Conservation (phyloP, 1,284 basidiomycete genomes). For the Cryptococcus sp. region DNA sequence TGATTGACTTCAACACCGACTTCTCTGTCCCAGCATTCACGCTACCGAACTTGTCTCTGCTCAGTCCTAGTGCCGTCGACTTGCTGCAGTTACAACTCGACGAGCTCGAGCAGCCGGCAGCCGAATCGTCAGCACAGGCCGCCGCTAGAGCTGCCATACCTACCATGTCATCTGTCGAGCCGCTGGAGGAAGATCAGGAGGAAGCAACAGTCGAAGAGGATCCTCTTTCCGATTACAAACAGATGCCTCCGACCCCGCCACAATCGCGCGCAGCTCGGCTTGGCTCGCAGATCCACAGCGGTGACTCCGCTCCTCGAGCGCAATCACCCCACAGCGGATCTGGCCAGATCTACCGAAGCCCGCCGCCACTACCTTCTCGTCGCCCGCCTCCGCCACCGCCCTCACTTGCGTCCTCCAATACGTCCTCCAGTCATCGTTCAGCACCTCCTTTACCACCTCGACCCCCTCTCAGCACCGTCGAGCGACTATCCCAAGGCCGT, state of each 20-base stretch:
- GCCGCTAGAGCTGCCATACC: constrained; percentile 18
- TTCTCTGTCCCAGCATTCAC: not conserved
- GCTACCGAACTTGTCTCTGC: not conserved
- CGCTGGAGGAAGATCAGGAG: not conserved
- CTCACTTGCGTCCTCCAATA: not conserved
- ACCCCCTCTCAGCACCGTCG: not conserved
- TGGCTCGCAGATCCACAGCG: too few relatives aligned
- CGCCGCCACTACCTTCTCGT: constrained; percentile 21
- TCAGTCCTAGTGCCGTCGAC: not conserved
- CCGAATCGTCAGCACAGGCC: constrained; percentile 26
- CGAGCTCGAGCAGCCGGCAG: not conserved
- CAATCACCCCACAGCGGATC: too few relatives aligned
- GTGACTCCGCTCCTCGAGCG: constrained; percentile 2
- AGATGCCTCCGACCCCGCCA: constrained; percentile 26
- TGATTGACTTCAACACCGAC: constrained; percentile 33
- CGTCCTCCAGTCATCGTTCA: not conserved
- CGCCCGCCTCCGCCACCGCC: constrained; percentile 29
- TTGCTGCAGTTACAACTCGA: not conserved
- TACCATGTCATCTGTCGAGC: too few relatives aligned
- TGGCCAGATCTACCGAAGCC: not conserved
- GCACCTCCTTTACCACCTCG: constrained; percentile 7
- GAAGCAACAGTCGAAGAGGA: too few relatives aligned
- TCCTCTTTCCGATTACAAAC: constrained; percentile 8
- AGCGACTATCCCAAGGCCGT: not conserved
- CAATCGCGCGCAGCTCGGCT: not conserved